Evolutionary conservation across 805 yeast genomes (phyloP).

Genomic region (Metschnikowia dekortorum): DNA sequence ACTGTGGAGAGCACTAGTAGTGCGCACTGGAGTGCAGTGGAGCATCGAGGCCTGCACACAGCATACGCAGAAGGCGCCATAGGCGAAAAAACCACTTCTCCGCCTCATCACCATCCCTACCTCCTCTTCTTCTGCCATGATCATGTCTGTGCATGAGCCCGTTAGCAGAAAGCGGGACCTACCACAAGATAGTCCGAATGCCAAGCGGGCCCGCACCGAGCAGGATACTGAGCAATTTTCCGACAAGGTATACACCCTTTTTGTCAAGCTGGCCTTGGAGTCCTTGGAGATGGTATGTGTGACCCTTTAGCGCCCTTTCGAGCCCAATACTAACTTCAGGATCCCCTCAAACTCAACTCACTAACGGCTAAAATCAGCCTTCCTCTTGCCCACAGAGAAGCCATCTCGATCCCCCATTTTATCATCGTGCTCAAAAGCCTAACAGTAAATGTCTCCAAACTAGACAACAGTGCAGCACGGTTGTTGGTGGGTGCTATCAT

Average conservation of each 20-base stretch:
- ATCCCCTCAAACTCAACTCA: slow-evolving; percentile 51
- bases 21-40: neutral
- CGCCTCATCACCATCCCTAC: slow-evolving; percentile 9
- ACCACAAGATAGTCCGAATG: slow-evolving; percentile 15
- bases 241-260: slow-evolving; percentile 39
- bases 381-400: slow-evolving; percentile 49
- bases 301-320: neutral
- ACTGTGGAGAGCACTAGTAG: neutral
- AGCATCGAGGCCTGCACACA: slow-evolving; percentile 3
- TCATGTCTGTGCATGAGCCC: slow-evolving; percentile 38
- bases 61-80: slow-evolving; percentile 4
- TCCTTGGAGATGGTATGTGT: slow-evolving; percentile 54
- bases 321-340: slow-evolving; percentile 22
- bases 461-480: slow-evolving; percentile 54
- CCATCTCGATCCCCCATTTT: slow-evolving; percentile 51
- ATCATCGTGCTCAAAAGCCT: slow-evolving; percentile 52
- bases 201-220: slow-evolving; percentile 18
- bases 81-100: slow-evolving; percentile 7
- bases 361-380: slow-evolving; percentile 56
- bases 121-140: slow-evolving; percentile 20
- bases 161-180: slow-evolving; percentile 28
- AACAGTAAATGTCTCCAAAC: slow-evolving; percentile 59
- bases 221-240: slow-evolving; percentile 22
- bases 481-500: slow-evolving; percentile 59
- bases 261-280: slow-evolving; percentile 64